These are phyloP conservation scores for Teunomyces cretensis DNA, from an alignment of 805 yeast genomes.

Conservation along the genomic window DNA sequence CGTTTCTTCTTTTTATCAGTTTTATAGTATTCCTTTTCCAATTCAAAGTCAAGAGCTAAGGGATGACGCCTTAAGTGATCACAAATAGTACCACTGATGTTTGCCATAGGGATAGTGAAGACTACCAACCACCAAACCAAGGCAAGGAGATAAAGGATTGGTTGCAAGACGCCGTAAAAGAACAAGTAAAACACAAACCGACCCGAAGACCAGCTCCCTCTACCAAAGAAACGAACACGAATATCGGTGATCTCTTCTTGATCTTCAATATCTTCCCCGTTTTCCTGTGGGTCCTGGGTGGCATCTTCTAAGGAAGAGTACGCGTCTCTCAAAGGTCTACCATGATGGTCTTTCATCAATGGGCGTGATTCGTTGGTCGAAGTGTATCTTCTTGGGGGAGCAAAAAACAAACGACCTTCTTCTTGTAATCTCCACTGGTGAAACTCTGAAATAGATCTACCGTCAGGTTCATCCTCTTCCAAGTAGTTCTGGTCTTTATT, in stretches of 20 bases:
- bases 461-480: slow-evolving; percentile 85
- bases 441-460: slow-evolving; percentile 80
- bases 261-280: slow-evolving; percentile 11
- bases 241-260: slow-evolving; percentile 28
- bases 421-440: slow-evolving; percentile 82
- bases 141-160: slow-evolving; percentile 57
- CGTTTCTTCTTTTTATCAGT: slow-evolving; percentile 25
- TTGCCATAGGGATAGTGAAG: slow-evolving; percentile 92
- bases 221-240: slow-evolving; percentile 70
- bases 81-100: slow-evolving; percentile 64
- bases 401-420: slow-evolving; percentile 77
- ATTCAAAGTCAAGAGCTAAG: slow-evolving; percentile 73
- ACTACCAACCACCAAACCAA: slow-evolving; percentile 76
- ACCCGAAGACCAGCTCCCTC: slow-evolving; percentile 90
- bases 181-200: slow-evolving; percentile 71
- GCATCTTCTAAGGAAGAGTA: slow-evolving; percentile 29
- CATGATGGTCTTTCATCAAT: slow-evolving; percentile 41
- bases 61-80: slow-evolving; percentile 89
- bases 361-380: slow-evolving; percentile 33
- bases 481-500: slow-evolving; percentile 77
- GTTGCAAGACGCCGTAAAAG: slow-evolving; percentile 70
- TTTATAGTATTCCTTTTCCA: slow-evolving; percentile 50
- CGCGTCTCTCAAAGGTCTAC: slow-evolving; percentile 38
- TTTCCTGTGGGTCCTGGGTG: background rate
- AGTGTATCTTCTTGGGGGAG: slow-evolving; percentile 54